A percentile compares a stretch with the other conserved stretches of the same genome.
Conservation (phyloP, 2,329 filamentous ascomycete genomes). For the Aspergillus pseudonomiae region DNA sequence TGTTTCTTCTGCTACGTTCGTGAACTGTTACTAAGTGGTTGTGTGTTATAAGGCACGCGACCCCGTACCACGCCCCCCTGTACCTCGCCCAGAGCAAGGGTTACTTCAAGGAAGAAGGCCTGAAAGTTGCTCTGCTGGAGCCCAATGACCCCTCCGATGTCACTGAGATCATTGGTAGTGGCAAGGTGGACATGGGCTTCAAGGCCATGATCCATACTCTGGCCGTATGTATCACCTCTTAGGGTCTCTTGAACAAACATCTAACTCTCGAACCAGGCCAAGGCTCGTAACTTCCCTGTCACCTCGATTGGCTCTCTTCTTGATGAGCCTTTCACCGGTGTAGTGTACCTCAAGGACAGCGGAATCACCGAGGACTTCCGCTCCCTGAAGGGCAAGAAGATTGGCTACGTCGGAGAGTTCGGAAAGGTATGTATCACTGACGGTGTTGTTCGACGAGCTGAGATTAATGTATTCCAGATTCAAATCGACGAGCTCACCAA, state of each 20-base stretch:
- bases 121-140: conserved; percentile 76
- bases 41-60: conserved; percentile 66
- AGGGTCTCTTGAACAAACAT: background rate
- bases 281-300: conserved; percentile 74
- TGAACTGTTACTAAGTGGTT: conserved; percentile 31
- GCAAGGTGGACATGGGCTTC: conserved; percentile 77
- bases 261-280: conserved; percentile 55
- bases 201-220: conserved; percentile 85
- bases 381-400: conserved; percentile 73
- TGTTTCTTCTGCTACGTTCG: conserved; percentile 9
- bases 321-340: conserved; percentile 78
- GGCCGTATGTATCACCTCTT: conserved; percentile 54
- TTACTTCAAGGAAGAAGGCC: conserved; percentile 73
- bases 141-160: conserved; percentile 81
- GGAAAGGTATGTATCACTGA: conserved; percentile 56
- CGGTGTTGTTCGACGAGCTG: background rate
- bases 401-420: conserved; percentile 80
- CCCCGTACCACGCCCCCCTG: conserved; percentile 76
- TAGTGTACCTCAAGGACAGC: conserved; percentile 73
- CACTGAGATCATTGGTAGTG: conserved; percentile 77
- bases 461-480: conserved; percentile 52
- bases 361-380: conserved; percentile 76
- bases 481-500: conserved; percentile 80
- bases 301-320: conserved; percentile 73
- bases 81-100: conserved; percentile 77